Evolutionary conservation across 2,329 filamentous ascomycete genomes (phyloP), one percentile per base, ranked within the genome.

Genomic region (Nemania sp.): DNA sequence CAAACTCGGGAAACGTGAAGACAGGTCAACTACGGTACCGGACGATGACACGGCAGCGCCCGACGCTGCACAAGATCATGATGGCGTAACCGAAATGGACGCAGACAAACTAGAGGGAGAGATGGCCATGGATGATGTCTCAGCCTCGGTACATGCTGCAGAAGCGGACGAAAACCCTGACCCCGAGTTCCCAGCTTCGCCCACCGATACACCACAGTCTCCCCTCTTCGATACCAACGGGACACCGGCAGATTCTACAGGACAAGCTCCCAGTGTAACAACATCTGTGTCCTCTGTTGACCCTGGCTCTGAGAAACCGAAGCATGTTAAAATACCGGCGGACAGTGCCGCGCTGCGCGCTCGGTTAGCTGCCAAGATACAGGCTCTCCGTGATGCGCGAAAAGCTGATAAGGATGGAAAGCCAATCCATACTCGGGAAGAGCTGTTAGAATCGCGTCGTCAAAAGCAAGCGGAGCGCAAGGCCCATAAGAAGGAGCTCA

Each of bases 371-470:
- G 89, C 89, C 63, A 89, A 86, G 58, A 91, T 99, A 50, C 90
- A 94, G 63, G 87, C 87, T 40, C 83, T 97, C 44, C 89, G 93
- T 55, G 89, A 90, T 8, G 86, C 86, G 22, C 86, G 94, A 55
- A 96, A 96, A 71, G 92, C 93, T 5, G 91, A 95, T 64, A 90
- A 89, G 1, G 86, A 95, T 64, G 91, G 91, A 56, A 87, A 88
- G 66, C 86, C 89, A 14, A 90, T 93, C 52, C 86, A 89, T 60
- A 96, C 90, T 56, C 84, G 94, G 57, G 89, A 96, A 73, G 92
- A 97, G 69, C 81, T 99, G 11, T 91, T 99, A 64, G 94, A 97
- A 72, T 83, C 90, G 39, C 84, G 94, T 36, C 84, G 94, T 59
- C 85, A 86, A 68, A 97, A 96, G 75, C 89, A 96, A 70, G 88